These are phyloP conservation scores for Closterium sp. DNA, from an alignment of 139 green algal species.

Conservation along the genomic window DNA sequence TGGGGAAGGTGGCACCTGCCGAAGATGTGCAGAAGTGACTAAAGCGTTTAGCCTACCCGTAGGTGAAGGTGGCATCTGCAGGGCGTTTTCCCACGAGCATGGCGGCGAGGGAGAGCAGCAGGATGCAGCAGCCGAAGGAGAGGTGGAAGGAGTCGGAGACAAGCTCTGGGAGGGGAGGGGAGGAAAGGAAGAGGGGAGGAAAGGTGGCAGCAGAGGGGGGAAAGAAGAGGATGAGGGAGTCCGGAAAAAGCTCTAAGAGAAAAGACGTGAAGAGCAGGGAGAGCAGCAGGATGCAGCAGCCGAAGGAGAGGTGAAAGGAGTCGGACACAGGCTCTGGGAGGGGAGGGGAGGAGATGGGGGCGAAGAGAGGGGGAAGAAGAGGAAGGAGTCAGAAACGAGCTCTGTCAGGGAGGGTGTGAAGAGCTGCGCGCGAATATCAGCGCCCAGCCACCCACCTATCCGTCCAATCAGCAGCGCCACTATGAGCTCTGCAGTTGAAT, in stretches of 20 bases:
- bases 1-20: too few species aligned
- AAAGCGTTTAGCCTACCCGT: constrained; percentile 10
- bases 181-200: not conserved
- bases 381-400: too few species aligned
- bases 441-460: too few species aligned
- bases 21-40: too few species aligned
- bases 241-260: too few species aligned
- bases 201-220: not conserved
- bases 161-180: constrained; percentile 10
- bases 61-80: constrained; percentile 28
- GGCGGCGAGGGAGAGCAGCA: constrained; percentile 40
- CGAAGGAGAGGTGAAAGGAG: constrained; percentile 43
- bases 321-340: constrained; percentile 42
- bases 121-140: constrained; percentile 43
- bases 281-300: constrained; percentile 40
- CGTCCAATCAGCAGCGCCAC: too few species aligned
- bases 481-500: too few species aligned
- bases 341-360: not conserved
- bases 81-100: constrained; percentile 26
- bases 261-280: not conserved
- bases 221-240: not conserved
- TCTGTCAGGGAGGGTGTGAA: too few species aligned
- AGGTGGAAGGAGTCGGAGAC: constrained; percentile 49
- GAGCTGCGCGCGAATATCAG: too few species aligned
- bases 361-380: too few species aligned